Evolutionary conservation across 108 stramenopile species (phyloP).

Genomic region (Skeletonema grethae): DNA sequence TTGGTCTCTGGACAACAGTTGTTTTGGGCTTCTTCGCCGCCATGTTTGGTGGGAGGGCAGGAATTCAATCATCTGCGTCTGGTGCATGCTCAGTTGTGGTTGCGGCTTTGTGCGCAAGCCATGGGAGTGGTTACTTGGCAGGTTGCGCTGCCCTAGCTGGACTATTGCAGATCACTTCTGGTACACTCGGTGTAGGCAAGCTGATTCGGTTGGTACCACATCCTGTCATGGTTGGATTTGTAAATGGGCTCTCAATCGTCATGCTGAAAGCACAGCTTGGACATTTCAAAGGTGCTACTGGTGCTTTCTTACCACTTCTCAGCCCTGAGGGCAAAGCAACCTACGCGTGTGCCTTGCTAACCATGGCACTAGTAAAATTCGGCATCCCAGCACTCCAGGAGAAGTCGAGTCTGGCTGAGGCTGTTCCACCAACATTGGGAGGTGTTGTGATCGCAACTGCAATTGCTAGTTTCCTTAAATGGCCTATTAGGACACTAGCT

Average conservation of each 20-base stretch:
- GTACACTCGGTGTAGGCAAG: conserved; percentile 69
- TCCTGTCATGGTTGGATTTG: conserved; percentile 93
- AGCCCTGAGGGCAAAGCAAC: conserved; percentile 45
- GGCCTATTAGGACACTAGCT: conserved; percentile 67
- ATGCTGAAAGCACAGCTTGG: conserved; percentile 87
- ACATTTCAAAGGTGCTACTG: conserved; percentile 62
- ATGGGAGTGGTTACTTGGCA: conserved; percentile 78
- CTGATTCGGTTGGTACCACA: conserved; percentile 85
- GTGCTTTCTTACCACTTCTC: conserved; percentile 47
- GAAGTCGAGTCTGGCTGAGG: conserved; percentile 49
- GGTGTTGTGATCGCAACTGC: conserved; percentile 57
- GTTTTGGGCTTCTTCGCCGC: conserved; percentile 84
- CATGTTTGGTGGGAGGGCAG: conserved; percentile 76
- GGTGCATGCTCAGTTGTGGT: conserved; percentile 88
- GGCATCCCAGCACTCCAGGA: conserved; percentile 55
- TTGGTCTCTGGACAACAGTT: conserved; percentile 88
- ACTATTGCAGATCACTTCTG: conserved; percentile 70
- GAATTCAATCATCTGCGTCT: conserved; percentile 83
- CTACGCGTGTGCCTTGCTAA: conserved; percentile 63
- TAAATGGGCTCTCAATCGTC: conserved; percentile 89
- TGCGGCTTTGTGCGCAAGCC: conserved; percentile 65
- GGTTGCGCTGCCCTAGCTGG: conserved; percentile 83
- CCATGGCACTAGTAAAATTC: conserved; percentile 60
- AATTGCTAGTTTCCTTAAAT: conserved; percentile 44
- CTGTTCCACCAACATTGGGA: conserved; percentile 69